A percentile compares a stretch with the other conserved stretches of the same genome.
Evolutionary conservation across 163 green algal genomes (phyloP).

Genomic region (Volvox carteri): DNA sequence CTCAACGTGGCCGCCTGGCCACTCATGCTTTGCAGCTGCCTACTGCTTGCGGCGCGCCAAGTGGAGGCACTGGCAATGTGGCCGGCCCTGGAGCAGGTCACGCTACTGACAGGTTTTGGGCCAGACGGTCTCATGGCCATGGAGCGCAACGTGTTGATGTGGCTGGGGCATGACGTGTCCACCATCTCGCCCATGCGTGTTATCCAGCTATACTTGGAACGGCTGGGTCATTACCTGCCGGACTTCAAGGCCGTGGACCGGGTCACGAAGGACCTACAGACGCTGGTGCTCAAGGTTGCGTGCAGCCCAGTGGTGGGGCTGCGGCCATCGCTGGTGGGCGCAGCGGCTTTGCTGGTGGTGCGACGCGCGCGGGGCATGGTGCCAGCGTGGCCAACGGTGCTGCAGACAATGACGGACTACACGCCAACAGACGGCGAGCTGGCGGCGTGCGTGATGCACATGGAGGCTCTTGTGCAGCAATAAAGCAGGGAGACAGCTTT

Average conservation of each 20-base stretch:
- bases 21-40: constrained; percentile 68
- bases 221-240: constrained; percentile 72
- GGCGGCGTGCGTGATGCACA: constrained; percentile 58
- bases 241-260: constrained; percentile 54
- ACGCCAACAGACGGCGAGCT: constrained; percentile 47
- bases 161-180: constrained; percentile 68
- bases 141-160: constrained; percentile 61
- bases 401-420: constrained; percentile 70
- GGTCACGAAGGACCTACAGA: constrained; percentile 56
- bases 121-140: constrained; percentile 57
- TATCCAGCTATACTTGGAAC: constrained; percentile 85
- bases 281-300: constrained; percentile 67
- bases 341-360: constrained; percentile 69
- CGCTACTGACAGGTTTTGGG: constrained; percentile 55
- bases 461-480: constrained; percentile 58
- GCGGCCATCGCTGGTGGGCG: constrained; percentile 69
- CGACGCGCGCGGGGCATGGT: constrained; percentile 68
- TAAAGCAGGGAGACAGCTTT: constrained; percentile 6
- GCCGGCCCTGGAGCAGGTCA: constrained; percentile 50
- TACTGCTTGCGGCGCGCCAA: constrained; percentile 74
- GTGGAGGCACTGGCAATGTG: constrained; percentile 41
- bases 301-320: constrained; percentile 62
- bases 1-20: constrained; percentile 65
- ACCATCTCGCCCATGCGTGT: constrained; percentile 82
- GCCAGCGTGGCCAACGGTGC: constrained; percentile 78